Percentiles rank a stretch among this genome's conserved stretches.
Conservation (phyloP, 768 basidiomycete genomes). For the Boletus tylopilopsis region DNA sequence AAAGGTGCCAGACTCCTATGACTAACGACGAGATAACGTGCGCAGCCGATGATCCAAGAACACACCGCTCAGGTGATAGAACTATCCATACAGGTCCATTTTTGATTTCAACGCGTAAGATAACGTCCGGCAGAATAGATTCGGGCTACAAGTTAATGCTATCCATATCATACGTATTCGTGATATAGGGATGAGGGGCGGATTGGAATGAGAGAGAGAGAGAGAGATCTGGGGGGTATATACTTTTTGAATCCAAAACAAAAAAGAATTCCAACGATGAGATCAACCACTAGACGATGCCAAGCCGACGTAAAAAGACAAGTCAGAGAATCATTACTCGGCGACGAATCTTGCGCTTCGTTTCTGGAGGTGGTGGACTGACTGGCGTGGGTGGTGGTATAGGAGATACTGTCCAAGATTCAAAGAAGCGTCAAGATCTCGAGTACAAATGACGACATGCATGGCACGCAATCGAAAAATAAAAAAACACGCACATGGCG, state of each 20-base stretch:
- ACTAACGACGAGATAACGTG: neutral
- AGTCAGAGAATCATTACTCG: conserved; percentile 29
- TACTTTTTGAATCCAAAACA: conserved; percentile 11
- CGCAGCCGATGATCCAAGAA: neutral
- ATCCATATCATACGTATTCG: conserved; percentile 17
- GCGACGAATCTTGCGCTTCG: conserved; percentile 32
- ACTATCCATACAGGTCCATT: conserved; percentile 2
- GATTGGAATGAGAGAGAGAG: too few species aligned
- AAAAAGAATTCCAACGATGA: neutral
- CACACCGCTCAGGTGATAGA: conserved; percentile 12
- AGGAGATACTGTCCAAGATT: conserved; percentile 7
- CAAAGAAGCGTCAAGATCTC: neutral
- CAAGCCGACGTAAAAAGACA: neutral
- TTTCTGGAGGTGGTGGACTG: conserved; percentile 17
- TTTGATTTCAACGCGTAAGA: conserved; percentile 10
- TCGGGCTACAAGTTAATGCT: conserved; percentile 20
- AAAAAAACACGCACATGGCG: conserved; percentile 8
- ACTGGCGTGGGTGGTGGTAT: conserved; percentile 4
- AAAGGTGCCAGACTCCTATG: neutral
- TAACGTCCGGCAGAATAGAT: conserved; percentile 14
- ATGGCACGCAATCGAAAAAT: neutral
- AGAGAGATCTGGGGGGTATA: too few species aligned
- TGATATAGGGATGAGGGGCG: conserved; percentile 8
- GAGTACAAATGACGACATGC: neutral
- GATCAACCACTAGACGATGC: neutral